Conservation (phyloP, 23 red algal species). For the Chondrus crispus region DNA sequence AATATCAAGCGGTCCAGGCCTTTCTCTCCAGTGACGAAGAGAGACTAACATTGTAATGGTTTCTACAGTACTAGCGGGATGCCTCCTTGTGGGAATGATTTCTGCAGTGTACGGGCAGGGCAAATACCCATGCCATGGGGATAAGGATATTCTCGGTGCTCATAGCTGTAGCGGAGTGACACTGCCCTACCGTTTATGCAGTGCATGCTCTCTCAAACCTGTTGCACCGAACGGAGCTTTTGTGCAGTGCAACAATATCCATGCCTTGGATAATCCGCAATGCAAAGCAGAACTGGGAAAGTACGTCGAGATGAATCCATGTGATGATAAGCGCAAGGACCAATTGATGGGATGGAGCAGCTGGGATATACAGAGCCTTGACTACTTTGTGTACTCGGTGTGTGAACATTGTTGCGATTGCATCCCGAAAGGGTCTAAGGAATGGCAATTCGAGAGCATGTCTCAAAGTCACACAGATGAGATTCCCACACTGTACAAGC, state of each 20-base stretch:
- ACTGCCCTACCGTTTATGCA: neutral
- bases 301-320: constrained; percentile 1
- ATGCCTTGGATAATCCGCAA: neutral
- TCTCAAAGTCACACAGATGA: neutral
- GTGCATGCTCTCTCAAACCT: neutral
- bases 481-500: constrained; percentile 6
- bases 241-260: constrained; percentile 17
- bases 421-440: neutral
- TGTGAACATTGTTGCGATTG: constrained; percentile 49
- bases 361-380: neutral
- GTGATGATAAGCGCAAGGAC: neutral
- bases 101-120: no score
- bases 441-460: neutral
- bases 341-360: neutral
- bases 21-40: no score
- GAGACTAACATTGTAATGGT: no score
- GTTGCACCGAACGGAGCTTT: constrained; percentile 3
- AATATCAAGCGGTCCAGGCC: no score
- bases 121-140: constrained; percentile 32
- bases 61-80: no score
- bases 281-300: neutral
- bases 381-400: constrained; percentile 50
- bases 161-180: neutral
- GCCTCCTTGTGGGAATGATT: no score
- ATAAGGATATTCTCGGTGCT: neutral